Evolutionary conservation across 2,329 filamentous ascomycete genomes (phyloP).

Genomic region (Zymoseptoria tritici): DNA sequence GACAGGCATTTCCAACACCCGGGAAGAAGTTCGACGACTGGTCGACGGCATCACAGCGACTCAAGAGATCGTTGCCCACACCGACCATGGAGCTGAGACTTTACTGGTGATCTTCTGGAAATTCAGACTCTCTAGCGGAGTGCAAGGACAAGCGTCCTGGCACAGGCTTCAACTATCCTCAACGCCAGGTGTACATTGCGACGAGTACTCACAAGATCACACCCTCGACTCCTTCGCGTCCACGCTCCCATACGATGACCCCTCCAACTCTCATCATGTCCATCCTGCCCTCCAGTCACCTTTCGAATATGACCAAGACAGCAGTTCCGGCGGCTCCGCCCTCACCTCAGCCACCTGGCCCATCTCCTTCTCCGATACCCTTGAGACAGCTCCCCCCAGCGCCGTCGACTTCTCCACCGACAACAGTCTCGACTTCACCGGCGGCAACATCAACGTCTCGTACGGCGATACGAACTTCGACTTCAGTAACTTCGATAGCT

Average conservation of each 20-base stretch:
- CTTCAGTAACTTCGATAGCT: slow-evolving; percentile 22
- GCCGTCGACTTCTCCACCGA: slow-evolving; percentile 14
- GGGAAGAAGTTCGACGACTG: slow-evolving; percentile 24
- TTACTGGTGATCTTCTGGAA: slow-evolving; percentile 26
- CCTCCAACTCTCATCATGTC: slow-evolving; percentile 4
- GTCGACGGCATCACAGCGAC: slow-evolving; percentile 34
- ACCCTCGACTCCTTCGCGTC: slow-evolving; percentile 20
- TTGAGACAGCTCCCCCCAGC: slow-evolving; percentile 10
- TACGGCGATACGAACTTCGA: slow-evolving; percentile 28
- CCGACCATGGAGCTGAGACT: slow-evolving; percentile 22
- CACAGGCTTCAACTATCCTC: slow-evolving; percentile 18
- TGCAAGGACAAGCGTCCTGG: slow-evolving; percentile 24
- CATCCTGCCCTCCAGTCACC: slow-evolving; percentile 23
- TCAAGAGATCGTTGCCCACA: slow-evolving; percentile 36
- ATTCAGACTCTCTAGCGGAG: slow-evolving; percentile 19
- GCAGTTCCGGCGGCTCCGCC: slow-evolving; percentile 16
- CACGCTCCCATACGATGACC: slow-evolving; percentile 6
- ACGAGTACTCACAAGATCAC: slow-evolving; percentile 9
- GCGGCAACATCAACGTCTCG: slow-evolving; percentile 34
- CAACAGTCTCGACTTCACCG: slow-evolving; percentile 36
- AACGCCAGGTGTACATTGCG: background rate
- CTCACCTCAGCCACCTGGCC: slow-evolving; percentile 24
- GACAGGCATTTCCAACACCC: background rate
- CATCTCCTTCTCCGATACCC: slow-evolving; percentile 11
- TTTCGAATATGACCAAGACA: slow-evolving; percentile 26